Percentiles rank a stretch among this genome's conserved stretches.
Conservation (phyloP, 257 asterid species). For the Petunia secreta region DNA sequence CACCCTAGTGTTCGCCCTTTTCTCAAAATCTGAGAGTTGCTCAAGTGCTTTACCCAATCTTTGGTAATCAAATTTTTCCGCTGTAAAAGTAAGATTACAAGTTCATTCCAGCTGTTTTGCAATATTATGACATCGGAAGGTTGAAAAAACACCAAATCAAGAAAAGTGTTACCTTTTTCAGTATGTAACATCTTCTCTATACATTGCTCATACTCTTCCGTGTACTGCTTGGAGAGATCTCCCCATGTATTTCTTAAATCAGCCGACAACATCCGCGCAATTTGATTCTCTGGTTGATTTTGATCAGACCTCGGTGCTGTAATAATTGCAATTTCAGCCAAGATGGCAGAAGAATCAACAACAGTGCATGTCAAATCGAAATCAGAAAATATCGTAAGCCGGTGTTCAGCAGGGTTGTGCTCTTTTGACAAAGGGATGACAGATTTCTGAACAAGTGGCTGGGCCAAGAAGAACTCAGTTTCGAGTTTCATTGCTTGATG, state of each 20-base stretch:
- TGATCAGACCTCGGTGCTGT: slow-evolving; percentile 74
- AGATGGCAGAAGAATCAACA: slow-evolving; percentile 89
- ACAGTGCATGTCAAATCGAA: slow-evolving; percentile 93
- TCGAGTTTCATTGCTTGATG: slow-evolving; percentile 88
- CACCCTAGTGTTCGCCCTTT: slow-evolving; percentile 75
- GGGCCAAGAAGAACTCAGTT: slow-evolving; percentile 78
- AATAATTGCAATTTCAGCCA: slow-evolving; percentile 86
- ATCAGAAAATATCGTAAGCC: slow-evolving; percentile 80
- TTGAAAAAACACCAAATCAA: background rate
- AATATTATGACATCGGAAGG: background rate
- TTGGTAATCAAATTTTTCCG: slow-evolving; percentile 56
- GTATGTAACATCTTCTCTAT: slow-evolving; percentile 63
- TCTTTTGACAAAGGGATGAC: slow-evolving; percentile 72
- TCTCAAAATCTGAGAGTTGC: slow-evolving; percentile 80
- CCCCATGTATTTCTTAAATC: slow-evolving; percentile 76
- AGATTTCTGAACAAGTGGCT: slow-evolving; percentile 69
- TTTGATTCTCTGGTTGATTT: slow-evolving; percentile 59
- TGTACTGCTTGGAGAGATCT: slow-evolving; percentile 72
- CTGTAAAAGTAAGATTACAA: slow-evolving; percentile 49
- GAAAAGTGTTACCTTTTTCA: slow-evolving; percentile 50
- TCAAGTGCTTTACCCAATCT: slow-evolving; percentile 63
- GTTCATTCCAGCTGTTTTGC: background rate
- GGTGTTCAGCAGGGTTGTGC: slow-evolving; percentile 59
- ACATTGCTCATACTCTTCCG: slow-evolving; percentile 89
- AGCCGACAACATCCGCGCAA: slow-evolving; percentile 67